phyloP scores from a whole-genome alignment of 768 basidiomycete genomes.

The Russula foetens region DNA sequence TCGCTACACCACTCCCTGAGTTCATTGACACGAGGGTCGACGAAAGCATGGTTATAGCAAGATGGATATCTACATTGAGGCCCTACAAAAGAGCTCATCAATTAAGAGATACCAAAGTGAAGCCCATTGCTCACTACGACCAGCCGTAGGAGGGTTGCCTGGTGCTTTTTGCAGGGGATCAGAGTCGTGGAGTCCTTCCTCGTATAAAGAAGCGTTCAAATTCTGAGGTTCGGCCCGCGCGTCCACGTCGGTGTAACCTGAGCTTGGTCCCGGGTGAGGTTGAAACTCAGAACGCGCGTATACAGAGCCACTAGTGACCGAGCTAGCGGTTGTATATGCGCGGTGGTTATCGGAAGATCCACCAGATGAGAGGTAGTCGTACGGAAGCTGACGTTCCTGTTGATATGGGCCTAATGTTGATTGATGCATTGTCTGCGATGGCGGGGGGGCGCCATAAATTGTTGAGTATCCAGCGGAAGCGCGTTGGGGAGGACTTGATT shows the following conservation, averaged over 20 bases:
- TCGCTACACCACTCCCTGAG: conserved; percentile 5
- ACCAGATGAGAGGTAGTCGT: not conserved
- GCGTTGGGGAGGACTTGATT: not conserved
- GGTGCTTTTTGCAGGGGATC: not conserved
- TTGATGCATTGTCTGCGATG: not conserved
- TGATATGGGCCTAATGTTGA: not conserved
- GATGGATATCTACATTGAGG: not conserved
- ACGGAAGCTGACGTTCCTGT: not conserved
- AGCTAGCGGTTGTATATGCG: not conserved
- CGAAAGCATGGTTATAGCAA: not conserved
- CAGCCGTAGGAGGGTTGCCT: not conserved
- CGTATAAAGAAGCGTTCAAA: not conserved
- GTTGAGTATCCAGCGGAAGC: not conserved
- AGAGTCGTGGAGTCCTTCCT: not conserved
- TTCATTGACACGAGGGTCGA: not conserved
- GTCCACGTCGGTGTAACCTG: not conserved
- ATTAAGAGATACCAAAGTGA: not conserved
- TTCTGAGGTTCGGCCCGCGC: not conserved
- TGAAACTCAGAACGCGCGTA: not conserved
- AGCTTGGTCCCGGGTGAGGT: not conserved
- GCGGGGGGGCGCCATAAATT: not conserved
- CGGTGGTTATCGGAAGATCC: not conserved
- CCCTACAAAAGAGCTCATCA: not conserved
- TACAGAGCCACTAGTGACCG: not conserved
- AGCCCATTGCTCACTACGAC: not conserved